These are phyloP conservation scores for Eucalyptus tenuipes DNA, from an alignment of 345 rosid genomes.

Conservation along the genomic window DNA sequence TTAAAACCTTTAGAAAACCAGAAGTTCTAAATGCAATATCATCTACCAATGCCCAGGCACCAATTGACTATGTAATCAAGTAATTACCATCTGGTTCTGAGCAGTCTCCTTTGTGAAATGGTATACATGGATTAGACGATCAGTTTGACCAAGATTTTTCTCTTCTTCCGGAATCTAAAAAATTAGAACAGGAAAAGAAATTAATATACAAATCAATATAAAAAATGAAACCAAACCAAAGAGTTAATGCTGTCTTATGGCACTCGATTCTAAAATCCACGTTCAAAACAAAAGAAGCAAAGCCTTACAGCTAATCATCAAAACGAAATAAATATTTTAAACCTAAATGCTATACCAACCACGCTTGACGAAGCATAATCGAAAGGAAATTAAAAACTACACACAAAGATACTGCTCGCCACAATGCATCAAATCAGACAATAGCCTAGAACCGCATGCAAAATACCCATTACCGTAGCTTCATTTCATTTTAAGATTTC, in stretches of 20 bases:
- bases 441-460: not conserved
- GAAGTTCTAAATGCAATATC: not conserved
- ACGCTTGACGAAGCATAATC: not conserved
- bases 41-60: not conserved
- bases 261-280: not conserved
- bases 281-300: not conserved
- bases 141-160: constrained; percentile 82
- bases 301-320: not conserved
- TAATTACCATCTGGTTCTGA: constrained; percentile 55
- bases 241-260: not conserved
- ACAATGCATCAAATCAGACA: not conserved
- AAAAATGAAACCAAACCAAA: not conserved
- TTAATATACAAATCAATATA: not conserved
- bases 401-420: not conserved
- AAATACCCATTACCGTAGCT: not conserved
- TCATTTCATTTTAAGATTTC: not conserved
- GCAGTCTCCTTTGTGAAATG: constrained; percentile 80
- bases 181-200: not conserved
- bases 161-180: constrained; percentile 91
- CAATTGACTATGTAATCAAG: not conserved
- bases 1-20: not conserved
- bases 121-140: constrained; percentile 86
- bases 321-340: not conserved
- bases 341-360: not conserved
- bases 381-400: not conserved